Base-by-base conservation (phyloP, 768 basidiomycete genomes). In the Pleurotus cornucopiae region DNA sequence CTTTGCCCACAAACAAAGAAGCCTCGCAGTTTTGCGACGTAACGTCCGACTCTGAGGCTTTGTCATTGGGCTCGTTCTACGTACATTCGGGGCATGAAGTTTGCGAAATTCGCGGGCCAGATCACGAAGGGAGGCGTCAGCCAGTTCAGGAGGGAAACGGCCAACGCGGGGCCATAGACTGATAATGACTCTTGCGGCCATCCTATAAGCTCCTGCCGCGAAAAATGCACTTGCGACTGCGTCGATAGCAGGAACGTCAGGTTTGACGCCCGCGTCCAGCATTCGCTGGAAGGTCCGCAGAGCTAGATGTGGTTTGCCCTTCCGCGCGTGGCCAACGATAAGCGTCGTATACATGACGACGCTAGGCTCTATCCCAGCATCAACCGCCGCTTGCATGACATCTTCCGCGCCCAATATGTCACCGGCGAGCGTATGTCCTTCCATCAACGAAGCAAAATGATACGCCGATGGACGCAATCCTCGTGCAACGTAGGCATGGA, bases 311-410 rank as follows among this genome's bases (percentile, higher is more conserved):
- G 87, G 81, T 30, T 82, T 70, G 12, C 81, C 79, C 51, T 76
- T 74, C n/a, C 82, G 80, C 18, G 81, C 87, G 66, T 86, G 80
- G 2, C 88, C 91, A 37, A 77, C 74, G 61, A 94, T 85, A 58
- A 94, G 77, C 58, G 86, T 84, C 21, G 91, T 92, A 73, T 84
- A 89, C 78, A 89, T 82, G 45, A 85, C 78, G 16, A 81, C 76
- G 60, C 85, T 83, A 18, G 85, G 80, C 20, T 73, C 67, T 57
- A 87, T 66, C 21, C 84, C 82, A 4, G 76, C 73, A 40, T 72
- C 68, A 40, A 66, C 63, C 23, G 84, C 81, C 14, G 81, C 69
- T 57, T 69, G 70, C 73, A 94, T 77, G 43, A 84, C 71, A 49
- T 75, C 73, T 56, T 76, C 67, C 21, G 90, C 88, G 16, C 73